Percentiles rank a stretch among this genome's conserved stretches.
These are phyloP conservation scores for Globisporangium orthogonon DNA, from an alignment of 352 stramenopile species.

Conservation along the genomic window DNA sequence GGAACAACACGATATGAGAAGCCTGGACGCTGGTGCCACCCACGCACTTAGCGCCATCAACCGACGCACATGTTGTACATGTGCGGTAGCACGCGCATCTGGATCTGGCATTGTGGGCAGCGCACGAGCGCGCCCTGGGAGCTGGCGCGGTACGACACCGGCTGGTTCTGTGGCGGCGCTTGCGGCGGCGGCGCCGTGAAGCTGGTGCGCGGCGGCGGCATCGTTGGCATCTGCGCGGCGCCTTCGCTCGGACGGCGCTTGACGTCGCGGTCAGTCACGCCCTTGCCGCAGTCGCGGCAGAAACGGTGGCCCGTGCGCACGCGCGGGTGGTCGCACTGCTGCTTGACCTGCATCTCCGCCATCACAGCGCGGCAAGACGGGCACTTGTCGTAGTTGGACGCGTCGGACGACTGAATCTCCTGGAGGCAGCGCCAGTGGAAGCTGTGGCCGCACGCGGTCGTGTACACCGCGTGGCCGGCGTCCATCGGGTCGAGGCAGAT, in stretches of 20 bases:
- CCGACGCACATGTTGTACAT: conserved; percentile 87
- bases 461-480: conserved; percentile 75
- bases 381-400: conserved; percentile 81
- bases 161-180: conserved; percentile 21
- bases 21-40: too few relatives aligned
- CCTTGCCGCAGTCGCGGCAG: conserved; percentile 65
- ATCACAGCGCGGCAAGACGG: conserved; percentile 72
- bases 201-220: neutral
- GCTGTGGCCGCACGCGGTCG: conserved; percentile 75
- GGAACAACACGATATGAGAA: neutral
- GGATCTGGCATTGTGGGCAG: conserved; percentile 81
- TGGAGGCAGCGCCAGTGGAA: conserved; percentile 86
- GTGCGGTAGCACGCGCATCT: conserved; percentile 82
- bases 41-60: too few relatives aligned
- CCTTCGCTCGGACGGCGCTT: conserved; percentile 48
- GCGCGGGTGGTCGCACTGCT: conserved; percentile 79
- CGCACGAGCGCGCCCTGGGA: conserved; percentile 81
- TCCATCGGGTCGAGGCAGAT: conserved; percentile 82
- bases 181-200: neutral
- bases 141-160: conserved; percentile 68
- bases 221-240: neutral
- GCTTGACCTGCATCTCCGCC: conserved; percentile 79
- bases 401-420: conserved; percentile 73
- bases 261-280: conserved; percentile 56
- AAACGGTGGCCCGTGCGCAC: conserved; percentile 73